Conservation (phyloP, 2,329 filamentous ascomycete genomes). For the Fusarium sp. region DNA sequence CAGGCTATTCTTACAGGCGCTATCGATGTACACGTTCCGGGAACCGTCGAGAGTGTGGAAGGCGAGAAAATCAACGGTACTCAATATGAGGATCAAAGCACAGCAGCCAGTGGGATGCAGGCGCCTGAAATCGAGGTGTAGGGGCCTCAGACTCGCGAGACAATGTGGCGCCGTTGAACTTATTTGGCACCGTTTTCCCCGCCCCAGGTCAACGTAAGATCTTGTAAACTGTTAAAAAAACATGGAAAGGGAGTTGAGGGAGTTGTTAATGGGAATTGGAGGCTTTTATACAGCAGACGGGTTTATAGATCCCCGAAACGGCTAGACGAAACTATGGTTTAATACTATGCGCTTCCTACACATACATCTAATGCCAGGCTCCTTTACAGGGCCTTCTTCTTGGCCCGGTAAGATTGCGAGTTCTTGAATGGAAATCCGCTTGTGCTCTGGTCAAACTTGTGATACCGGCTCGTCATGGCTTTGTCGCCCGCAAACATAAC, state of each 20-base stretch:
- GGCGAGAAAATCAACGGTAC: constrained; percentile 42
- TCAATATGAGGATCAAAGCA: constrained; percentile 22
- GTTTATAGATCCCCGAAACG: constrained; percentile 9
- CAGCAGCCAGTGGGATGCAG: constrained; percentile 20
- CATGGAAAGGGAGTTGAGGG: constrained; percentile 42
- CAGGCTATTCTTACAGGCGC: constrained; percentile 64
- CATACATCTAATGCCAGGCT: not conserved
- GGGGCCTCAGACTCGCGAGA: too few species aligned
- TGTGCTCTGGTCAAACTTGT: constrained; percentile 54
- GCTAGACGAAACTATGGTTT: constrained; percentile 29
- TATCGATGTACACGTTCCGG: constrained; percentile 58
- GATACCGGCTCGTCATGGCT: constrained; percentile 53
- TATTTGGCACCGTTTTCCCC: not conserved
- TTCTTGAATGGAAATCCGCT: constrained; percentile 56
- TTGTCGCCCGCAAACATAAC: constrained; percentile 55
- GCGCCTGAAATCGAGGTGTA: constrained; percentile 10
- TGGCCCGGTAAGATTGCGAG: constrained; percentile 51
- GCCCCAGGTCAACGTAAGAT: not conserved
- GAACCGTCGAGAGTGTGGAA: constrained; percentile 46
- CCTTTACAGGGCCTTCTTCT: constrained; percentile 53
- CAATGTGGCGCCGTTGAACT: too few species aligned
- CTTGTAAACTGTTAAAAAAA: constrained; percentile 4
- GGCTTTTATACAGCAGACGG: constrained; percentile 12
- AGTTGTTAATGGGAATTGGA: constrained; percentile 37
- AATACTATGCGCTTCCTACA: constrained; percentile 5